A percentile compares a stretch with the other conserved stretches of the same genome.
These are phyloP conservation scores for Austroboletus novae-zelandiae DNA, from an alignment of 1,284 basidiomycete genomes.

Conservation along the genomic window DNA sequence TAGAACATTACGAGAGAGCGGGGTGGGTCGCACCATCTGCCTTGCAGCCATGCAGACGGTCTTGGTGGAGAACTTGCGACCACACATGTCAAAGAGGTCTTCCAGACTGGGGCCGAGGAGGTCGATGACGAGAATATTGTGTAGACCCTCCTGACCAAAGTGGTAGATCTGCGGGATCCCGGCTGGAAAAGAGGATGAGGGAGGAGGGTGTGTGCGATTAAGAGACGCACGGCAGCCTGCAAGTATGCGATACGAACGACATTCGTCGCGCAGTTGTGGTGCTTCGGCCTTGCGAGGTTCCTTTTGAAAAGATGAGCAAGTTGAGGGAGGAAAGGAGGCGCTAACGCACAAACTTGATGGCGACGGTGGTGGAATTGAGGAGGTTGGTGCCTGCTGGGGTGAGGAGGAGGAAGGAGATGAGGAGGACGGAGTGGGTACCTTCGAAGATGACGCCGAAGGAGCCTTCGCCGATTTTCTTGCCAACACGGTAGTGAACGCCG, in stretches of 20 bases:
- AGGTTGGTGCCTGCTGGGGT: conserved; percentile 83
- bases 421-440: conserved; percentile 41
- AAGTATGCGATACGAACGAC: conserved; percentile 94
- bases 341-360: conserved; percentile 95
- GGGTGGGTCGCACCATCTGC: conserved; percentile 78
- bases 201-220: conserved; percentile 39
- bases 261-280: conserved; percentile 96
- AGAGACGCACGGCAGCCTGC: conserved; percentile 84
- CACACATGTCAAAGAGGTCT: conserved; percentile 98
- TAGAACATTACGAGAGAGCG: conserved; percentile 1
- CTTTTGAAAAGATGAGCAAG: conserved; percentile 41
- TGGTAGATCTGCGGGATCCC: conserved; percentile 98
- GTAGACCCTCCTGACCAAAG: conserved; percentile 97
- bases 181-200: conserved; percentile 44
- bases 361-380: conserved; percentile 90
- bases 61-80: conserved; percentile 96
- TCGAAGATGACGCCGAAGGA: conserved; percentile 84
- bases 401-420: neutral
- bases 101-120: conserved; percentile 94
- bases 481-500: conserved; percentile 74
- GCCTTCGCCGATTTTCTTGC: conserved; percentile 87
- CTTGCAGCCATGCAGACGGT: conserved; percentile 98
- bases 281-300: conserved; percentile 99
- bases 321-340: conserved; percentile 30
- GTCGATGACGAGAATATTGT: conserved; percentile 97